These are phyloP conservation scores for Cyclotella kingstonii DNA, from an alignment of 108 stramenopile species.

Conservation along the genomic window DNA sequence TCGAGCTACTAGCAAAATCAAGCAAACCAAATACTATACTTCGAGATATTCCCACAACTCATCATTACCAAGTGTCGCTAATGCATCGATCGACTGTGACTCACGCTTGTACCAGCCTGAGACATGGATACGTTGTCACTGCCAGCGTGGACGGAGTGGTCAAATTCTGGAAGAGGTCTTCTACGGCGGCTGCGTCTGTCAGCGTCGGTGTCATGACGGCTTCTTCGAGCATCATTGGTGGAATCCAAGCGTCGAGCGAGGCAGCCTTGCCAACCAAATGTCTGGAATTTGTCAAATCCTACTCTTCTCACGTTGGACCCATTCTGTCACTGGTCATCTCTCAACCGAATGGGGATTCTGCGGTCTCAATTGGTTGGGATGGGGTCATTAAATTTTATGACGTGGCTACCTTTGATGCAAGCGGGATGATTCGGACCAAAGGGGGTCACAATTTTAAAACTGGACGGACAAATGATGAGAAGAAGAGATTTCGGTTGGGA, in stretches of 20 bases:
- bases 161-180: constrained; percentile 98
- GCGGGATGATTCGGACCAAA: constrained; percentile 67
- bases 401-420: constrained; percentile 90
- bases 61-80: constrained; percentile 83
- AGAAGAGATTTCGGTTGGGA: constrained; percentile 25
- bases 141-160: constrained; percentile 90
- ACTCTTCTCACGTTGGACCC: constrained; percentile 86
- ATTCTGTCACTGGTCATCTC: constrained; percentile 60
- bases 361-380: constrained; percentile 72
- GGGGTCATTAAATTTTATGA: constrained; percentile 95
- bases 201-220: too few species aligned
- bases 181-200: constrained; percentile 15
- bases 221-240: constrained; percentile 1
- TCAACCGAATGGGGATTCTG: constrained; percentile 70
- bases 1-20: too few species aligned
- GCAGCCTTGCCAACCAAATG: background rate
- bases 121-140: constrained; percentile 92
- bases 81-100: constrained; percentile 93
- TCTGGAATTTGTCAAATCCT: constrained; percentile 96
- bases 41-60: constrained; percentile 55
- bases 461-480: background rate
- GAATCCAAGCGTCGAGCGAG: background rate
- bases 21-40: background rate
- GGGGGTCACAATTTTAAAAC: background rate
- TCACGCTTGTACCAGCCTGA: constrained; percentile 57